Percentiles rank a stretch among this genome's conserved stretches.
Evolutionary conservation across 352 stramenopile genomes (phyloP).

Genomic region (Aphanomyces euteiches): DNA sequence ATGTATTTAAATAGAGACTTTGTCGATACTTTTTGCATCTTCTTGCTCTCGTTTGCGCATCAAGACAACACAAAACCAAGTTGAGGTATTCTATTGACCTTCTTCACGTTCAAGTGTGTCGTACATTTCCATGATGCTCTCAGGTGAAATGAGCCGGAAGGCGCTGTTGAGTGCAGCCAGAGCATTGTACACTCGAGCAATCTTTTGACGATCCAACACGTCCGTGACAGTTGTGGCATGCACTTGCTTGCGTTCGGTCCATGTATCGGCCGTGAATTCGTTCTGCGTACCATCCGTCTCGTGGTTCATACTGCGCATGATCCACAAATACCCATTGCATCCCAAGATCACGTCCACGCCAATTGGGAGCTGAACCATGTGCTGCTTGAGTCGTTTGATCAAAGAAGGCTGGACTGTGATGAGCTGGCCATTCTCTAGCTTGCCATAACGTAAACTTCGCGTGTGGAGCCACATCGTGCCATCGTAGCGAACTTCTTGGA

Average conservation of each 20-base stretch:
- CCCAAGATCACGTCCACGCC: slow-evolving; percentile 91
- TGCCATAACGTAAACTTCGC: slow-evolving; percentile 92
- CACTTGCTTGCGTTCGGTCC: slow-evolving; percentile 82
- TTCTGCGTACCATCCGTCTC: slow-evolving; percentile 56
- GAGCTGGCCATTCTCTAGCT: slow-evolving; percentile 93
- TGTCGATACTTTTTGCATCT: no score
- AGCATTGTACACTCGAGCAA: slow-evolving; percentile 86
- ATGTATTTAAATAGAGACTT: no score
- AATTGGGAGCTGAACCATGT: slow-evolving; percentile 87
- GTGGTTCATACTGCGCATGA: slow-evolving; percentile 80
- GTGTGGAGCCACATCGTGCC: slow-evolving; percentile 93
- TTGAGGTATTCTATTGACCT: no score
- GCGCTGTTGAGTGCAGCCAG: slow-evolving; percentile 84
- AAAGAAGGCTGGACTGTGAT: slow-evolving; percentile 84
- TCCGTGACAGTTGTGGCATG: slow-evolving; percentile 80
- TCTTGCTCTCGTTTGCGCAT: no score
- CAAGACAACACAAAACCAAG: no score
- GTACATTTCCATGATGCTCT: slow-evolving; percentile 75
- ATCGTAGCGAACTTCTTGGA: slow-evolving; percentile 86
- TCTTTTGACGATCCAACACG: slow-evolving; percentile 70
- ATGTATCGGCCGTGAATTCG: slow-evolving; percentile 86
- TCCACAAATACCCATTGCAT: slow-evolving; percentile 95
- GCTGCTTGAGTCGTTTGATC: slow-evolving; percentile 92
- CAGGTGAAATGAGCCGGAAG: slow-evolving; percentile 89
- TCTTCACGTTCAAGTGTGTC: no score